A percentile compares a stretch with the other conserved stretches of the same genome.
Evolutionary conservation across 176 grass and related monocot genomes (phyloP).

Genomic region (Saccharum officinarum): DNA sequence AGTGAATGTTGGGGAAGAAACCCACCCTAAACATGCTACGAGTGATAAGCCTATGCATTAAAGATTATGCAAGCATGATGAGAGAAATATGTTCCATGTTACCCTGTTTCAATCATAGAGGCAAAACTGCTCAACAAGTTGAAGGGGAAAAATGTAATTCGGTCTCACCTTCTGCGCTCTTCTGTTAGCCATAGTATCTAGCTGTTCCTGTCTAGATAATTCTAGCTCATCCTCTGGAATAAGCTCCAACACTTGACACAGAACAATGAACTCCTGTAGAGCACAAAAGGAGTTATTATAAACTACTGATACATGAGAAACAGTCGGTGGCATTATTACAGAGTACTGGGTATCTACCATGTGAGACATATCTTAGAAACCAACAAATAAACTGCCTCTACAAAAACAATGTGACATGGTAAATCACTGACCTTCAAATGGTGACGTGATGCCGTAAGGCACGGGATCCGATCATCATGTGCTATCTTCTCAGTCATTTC

Average conservation of each 20-base stretch:
- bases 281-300: neutral
- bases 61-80: neutral
- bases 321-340: too few species aligned
- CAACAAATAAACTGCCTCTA: too few species aligned
- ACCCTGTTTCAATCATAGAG: neutral
- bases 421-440: too few species aligned
- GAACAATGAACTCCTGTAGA: conserved; percentile 81
- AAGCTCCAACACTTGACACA: conserved; percentile 81
- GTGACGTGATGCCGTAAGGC: too few species aligned
- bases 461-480: too few species aligned
- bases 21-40: neutral
- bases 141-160: neutral
- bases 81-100: neutral
- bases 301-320: too few species aligned
- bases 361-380: too few species aligned
- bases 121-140: neutral
- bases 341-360: too few species aligned
- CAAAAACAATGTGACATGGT: too few species aligned
- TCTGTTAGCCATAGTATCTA: conserved; percentile 48
- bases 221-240: conserved; percentile 70
- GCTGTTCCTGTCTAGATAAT: conserved; percentile 36
- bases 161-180: conserved; percentile 78
- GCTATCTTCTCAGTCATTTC: too few species aligned
- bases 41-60: neutral
- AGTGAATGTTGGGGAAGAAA: neutral